Base-by-base conservation (phyloP, 169 alveolate genomes). In the Plasmodium knowlesi region DNA sequence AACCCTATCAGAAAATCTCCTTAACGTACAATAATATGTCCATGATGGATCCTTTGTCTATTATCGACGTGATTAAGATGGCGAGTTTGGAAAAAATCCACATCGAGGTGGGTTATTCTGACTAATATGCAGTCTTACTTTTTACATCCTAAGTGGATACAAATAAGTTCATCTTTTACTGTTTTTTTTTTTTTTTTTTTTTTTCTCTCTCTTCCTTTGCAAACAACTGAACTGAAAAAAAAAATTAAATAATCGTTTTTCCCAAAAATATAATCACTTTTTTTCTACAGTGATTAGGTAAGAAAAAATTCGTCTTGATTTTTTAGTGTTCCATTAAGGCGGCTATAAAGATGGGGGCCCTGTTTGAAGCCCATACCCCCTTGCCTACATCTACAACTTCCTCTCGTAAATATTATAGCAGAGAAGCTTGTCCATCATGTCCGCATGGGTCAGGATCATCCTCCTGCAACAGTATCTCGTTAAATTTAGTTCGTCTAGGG, bases 401-500 rank as follows among this genome's bases (percentile, higher is more conserved):
- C 94, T 76, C 53, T 88, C 94, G 25, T 88, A 88, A 41, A 88
- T 98, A 96, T 99, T 99, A 97, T 99, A 99, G 71, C 98, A 98
- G 70, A 99, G 97, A 14, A 99, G 98, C 96, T 99, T 99, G 80
- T 98, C 99, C 83, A 99, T 98, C 88, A 99, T 96, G 94, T 99
- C 99, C 37, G 99, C 99, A 95, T 99, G 99, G 71, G 99, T 98
- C 28, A 99, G 97, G 43, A 99, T 96, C 99, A 99, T 99, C 84
- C 99, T 94, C 39, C 98, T 96, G 84, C 98, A 97, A 96, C 98
- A 97, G 91, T 97, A 97, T 30, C 98, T 92, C 76, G 98, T 97
- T 82, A 99, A 95, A 34, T 98, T 99, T 57, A 99, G 97, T 72
- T 95, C 96, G 93, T 99, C 99, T 41, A 99, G 96, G 10, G 99